Conservation (phyloP, 805 yeast genomes). For the Saturnispora zaruensis region DNA sequence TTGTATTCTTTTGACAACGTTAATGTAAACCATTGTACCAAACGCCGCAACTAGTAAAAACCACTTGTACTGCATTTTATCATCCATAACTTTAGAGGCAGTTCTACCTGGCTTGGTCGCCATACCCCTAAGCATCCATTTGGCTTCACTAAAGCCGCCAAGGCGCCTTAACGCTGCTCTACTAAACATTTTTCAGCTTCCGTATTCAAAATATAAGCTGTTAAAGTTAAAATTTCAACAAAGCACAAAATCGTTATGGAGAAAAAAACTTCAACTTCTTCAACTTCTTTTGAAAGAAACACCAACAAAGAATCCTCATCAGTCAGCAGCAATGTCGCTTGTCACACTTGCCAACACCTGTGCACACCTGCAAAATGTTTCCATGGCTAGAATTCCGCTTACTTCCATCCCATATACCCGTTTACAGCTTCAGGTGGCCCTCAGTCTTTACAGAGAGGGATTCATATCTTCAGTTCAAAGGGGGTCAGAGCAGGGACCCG, state of each 20-base stretch:
- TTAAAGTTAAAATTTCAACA: not conserved
- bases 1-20: constrained; percentile 25
- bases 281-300: not conserved
- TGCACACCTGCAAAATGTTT: constrained; percentile 83
- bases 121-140: not conserved
- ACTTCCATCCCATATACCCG: constrained; percentile 80
- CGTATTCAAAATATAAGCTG: too few species aligned
- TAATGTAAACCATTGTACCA: constrained; percentile 35
- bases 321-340: constrained; percentile 57
- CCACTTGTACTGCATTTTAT: constrained; percentile 15
- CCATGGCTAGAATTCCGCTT: constrained; percentile 60
- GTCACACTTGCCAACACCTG: constrained; percentile 78
- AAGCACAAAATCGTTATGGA: not conserved
- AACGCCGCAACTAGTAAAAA: constrained; percentile 32
- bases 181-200: not conserved
- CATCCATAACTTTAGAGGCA: constrained; percentile 9
- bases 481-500: constrained; percentile 84
- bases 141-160: not conserved
- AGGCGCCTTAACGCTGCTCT: not conserved
- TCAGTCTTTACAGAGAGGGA: constrained; percentile 85
- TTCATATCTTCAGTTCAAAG: constrained; percentile 75
- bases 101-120: not conserved
- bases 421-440: constrained; percentile 73
- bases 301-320: too few species aligned
- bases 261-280: not conserved